These are phyloP conservation scores for Cercospora sp. DNA, from an alignment of 2,329 filamentous ascomycete genomes.

Conservation along the genomic window DNA sequence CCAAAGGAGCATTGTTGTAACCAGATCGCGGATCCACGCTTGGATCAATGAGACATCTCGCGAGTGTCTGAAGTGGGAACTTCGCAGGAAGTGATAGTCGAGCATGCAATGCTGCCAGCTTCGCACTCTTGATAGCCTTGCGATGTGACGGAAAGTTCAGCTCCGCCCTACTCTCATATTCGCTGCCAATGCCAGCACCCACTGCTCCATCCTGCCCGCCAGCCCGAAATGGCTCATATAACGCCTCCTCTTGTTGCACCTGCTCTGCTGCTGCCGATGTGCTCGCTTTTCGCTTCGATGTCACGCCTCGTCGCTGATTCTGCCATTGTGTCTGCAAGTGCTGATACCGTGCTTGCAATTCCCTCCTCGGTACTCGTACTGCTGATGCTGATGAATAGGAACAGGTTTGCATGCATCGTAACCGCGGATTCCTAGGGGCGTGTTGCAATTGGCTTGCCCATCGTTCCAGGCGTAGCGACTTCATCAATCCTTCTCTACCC, in stretches of 20 bases:
- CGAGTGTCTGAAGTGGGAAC: constrained; percentile 82
- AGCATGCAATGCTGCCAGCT: constrained; percentile 89
- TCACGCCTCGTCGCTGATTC: constrained; percentile 15
- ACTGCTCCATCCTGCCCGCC: constrained; percentile 31
- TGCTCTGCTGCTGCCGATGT: constrained; percentile 32
- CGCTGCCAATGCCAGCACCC: constrained; percentile 30
- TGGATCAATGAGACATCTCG: constrained; percentile 78
- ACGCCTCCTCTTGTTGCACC: constrained; percentile 15
- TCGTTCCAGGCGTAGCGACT: constrained; percentile 57
- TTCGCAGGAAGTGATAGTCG: constrained; percentile 79
- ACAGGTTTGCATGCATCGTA: constrained; percentile 32
- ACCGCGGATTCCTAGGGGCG: constrained; percentile 49
- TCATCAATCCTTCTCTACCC: constrained; percentile 35
- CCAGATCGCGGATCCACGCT: constrained; percentile 76
- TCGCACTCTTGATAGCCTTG: constrained; percentile 69
- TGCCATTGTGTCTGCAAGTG: constrained; percentile 26
- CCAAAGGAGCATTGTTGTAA: constrained; percentile 87
- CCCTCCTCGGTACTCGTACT: constrained; percentile 19
- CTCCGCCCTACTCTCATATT: neutral
- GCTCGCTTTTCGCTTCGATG: constrained; percentile 25
- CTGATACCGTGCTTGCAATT: constrained; percentile 26
- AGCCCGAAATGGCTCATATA: constrained; percentile 3
- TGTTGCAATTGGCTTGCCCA: constrained; percentile 62
- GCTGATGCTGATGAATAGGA: constrained; percentile 27
- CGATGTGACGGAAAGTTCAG: constrained; percentile 35